phyloP scores from a whole-genome alignment of 148 eudicot species.

The Vaccinium darrowii region DNA sequence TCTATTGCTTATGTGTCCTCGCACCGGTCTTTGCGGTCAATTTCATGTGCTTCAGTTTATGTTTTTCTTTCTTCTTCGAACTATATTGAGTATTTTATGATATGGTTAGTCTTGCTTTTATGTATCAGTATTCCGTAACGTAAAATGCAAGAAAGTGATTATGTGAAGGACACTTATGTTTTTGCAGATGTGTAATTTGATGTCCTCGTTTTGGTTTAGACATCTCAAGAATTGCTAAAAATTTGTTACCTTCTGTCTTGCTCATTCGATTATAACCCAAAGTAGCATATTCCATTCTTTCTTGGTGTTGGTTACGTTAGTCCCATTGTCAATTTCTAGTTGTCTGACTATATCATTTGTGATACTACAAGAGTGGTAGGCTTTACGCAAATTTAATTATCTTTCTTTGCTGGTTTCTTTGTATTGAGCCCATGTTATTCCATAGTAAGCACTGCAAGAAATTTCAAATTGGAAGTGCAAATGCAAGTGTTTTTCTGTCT shows the following conservation, averaged over 20 bases:
- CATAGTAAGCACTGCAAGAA: neutral
- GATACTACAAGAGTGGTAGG: neutral
- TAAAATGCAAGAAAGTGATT: constrained; percentile 3
- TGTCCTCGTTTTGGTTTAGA: neutral
- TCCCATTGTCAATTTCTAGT: neutral
- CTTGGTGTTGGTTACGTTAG: neutral
- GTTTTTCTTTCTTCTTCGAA: neutral
- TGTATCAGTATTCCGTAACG: neutral
- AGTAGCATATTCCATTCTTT: neutral
- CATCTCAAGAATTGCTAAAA: neutral
- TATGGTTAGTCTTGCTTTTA: neutral
- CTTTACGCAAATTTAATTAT: neutral
- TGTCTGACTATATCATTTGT: neutral
- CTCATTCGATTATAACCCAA: neutral
- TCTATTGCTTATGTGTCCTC: neutral
- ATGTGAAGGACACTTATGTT: neutral
- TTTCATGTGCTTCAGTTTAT: neutral
- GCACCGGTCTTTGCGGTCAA: neutral
- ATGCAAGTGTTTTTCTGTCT: constrained; percentile 5
- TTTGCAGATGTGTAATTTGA: neutral
- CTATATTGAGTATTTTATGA: neutral
- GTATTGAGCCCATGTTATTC: neutral
- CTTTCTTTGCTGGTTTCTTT: neutral
- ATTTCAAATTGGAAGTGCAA: neutral
- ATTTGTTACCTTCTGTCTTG: constrained; percentile 10